Conservation (phyloP, 2,329 filamentous ascomycete genomes). For the Zymoseptoria passerinii region DNA sequence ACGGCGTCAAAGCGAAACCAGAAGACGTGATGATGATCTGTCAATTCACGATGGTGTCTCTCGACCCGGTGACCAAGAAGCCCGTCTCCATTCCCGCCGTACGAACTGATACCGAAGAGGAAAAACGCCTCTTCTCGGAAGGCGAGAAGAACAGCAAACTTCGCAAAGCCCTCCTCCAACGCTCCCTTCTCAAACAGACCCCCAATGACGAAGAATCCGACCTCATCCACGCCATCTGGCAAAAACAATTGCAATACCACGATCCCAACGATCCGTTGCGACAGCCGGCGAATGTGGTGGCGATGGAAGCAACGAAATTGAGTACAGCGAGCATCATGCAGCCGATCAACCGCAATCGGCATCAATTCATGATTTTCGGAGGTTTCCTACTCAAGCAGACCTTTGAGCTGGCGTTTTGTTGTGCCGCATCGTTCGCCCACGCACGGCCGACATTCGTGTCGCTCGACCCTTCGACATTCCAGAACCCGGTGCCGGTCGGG, state of each 20-base stretch:
- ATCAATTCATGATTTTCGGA: constrained; percentile 73
- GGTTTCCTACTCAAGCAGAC: constrained; percentile 67
- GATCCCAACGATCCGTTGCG: constrained; percentile 48
- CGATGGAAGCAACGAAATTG: constrained; percentile 56
- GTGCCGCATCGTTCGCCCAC: constrained; percentile 62
- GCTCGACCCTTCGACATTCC: constrained; percentile 65
- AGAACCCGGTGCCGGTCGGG: constrained; percentile 66
- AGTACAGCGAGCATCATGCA: constrained; percentile 67
- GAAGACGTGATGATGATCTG: constrained; percentile 62
- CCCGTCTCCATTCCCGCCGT: constrained; percentile 56
- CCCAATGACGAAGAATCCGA: constrained; percentile 64
- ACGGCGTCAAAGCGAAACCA: constrained; percentile 48
- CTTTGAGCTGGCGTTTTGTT: constrained; percentile 69
- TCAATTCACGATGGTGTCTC: constrained; percentile 68
- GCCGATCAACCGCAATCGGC: constrained; percentile 46
- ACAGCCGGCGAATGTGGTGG: constrained; percentile 50
- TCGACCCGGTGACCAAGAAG: constrained; percentile 60
- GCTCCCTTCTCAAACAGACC: constrained; percentile 55
- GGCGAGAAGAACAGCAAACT: constrained; percentile 59
- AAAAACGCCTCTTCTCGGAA: constrained; percentile 53
- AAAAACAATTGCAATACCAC: constrained; percentile 56
- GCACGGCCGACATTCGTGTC: constrained; percentile 62
- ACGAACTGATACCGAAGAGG: constrained; percentile 54
- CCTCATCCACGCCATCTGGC: constrained; percentile 66
- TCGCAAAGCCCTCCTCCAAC: constrained; percentile 55